Conservation (phyloP, 805 yeast genomes). For the Zygoascus flipseniorum region DNA sequence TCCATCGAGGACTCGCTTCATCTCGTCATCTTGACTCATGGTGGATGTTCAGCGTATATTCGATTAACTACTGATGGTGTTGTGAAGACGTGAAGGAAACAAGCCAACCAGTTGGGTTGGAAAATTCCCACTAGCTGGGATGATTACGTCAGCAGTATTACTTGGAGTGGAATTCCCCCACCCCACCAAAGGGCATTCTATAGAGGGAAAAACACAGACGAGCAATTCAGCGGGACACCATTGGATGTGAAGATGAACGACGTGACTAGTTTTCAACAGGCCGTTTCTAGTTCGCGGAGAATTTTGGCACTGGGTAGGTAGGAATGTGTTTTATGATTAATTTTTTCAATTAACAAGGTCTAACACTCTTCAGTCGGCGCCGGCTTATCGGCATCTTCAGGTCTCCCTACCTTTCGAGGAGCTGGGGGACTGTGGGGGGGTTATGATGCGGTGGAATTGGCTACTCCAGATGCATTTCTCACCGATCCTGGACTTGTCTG, state of each 20-base stretch:
- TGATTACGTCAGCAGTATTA: not conserved
- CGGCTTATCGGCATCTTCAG: constrained; percentile 72
- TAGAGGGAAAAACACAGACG: not conserved
- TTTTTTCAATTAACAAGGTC: not conserved
- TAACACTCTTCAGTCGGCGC: constrained; percentile 55
- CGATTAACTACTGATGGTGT: constrained; percentile 2
- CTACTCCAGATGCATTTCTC: constrained; percentile 86
- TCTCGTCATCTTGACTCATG: constrained; percentile 5
- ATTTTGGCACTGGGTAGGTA: constrained; percentile 27
- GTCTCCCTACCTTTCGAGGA: constrained; percentile 67
- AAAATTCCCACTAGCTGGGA: not conserved
- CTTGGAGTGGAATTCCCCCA: not conserved
- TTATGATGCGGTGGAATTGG: constrained; percentile 71
- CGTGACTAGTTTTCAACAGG: constrained; percentile 23
- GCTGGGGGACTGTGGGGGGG: constrained; percentile 70
- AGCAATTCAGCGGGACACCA: not conserved
- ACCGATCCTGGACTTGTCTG: constrained; percentile 80
- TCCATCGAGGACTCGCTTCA: constrained; percentile 25
- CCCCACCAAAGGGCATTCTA: not conserved
- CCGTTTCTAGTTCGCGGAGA: constrained; percentile 25
- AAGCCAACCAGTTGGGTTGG: too few species aligned
- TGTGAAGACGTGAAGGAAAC: not conserved
- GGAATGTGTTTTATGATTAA: not conserved
- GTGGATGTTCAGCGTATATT: not conserved
- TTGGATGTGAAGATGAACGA: not conserved